Evolutionary conservation across 306 rosid genomes (phyloP).

Genomic region (Fragaria nilgerrensis): DNA sequence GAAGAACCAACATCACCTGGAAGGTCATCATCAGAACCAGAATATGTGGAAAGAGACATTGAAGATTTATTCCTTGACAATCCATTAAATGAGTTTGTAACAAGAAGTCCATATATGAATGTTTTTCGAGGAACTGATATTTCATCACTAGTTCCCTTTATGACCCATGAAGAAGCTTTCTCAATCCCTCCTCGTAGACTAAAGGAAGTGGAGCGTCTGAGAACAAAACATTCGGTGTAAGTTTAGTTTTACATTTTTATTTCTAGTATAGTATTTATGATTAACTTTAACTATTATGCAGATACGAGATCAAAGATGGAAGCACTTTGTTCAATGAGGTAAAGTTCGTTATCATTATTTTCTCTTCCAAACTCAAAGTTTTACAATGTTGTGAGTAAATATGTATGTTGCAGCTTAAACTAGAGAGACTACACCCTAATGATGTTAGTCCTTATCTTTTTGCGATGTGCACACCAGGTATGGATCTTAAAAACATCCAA

Average conservation of each 20-base stretch:
- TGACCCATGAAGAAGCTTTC: background rate
- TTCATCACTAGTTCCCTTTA: constrained; percentile 32
- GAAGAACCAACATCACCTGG: constrained; percentile 33
- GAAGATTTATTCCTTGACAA: constrained; percentile 32
- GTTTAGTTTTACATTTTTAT: constrained; percentile 12
- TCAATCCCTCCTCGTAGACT: constrained; percentile 29
- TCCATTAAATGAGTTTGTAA: background rate
- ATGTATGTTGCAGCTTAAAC: constrained; percentile 41
- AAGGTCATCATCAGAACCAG: constrained; percentile 31
- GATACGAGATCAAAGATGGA: constrained; percentile 49
- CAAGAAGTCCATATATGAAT: background rate
- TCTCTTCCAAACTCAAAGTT: background rate
- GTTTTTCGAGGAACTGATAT: constrained; percentile 9
- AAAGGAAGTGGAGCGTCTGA: constrained; percentile 49
- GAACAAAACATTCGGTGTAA: constrained; percentile 67
- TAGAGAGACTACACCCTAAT: constrained; percentile 22
- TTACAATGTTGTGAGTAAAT: background rate
- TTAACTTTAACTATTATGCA: constrained; percentile 23
- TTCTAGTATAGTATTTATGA: background rate
- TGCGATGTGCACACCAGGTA: constrained; percentile 51
- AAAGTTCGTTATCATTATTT: constrained; percentile 7
- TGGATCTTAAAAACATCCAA: background rate
- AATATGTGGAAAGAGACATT: constrained; percentile 6
- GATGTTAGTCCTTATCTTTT: constrained; percentile 57
- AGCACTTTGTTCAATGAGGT: constrained; percentile 45